A percentile compares a stretch with the other conserved stretches of the same genome.
These are phyloP conservation scores for Chrysanthemum makinoi DNA, from an alignment of 129 eudicot species.

Conservation along the genomic window DNA sequence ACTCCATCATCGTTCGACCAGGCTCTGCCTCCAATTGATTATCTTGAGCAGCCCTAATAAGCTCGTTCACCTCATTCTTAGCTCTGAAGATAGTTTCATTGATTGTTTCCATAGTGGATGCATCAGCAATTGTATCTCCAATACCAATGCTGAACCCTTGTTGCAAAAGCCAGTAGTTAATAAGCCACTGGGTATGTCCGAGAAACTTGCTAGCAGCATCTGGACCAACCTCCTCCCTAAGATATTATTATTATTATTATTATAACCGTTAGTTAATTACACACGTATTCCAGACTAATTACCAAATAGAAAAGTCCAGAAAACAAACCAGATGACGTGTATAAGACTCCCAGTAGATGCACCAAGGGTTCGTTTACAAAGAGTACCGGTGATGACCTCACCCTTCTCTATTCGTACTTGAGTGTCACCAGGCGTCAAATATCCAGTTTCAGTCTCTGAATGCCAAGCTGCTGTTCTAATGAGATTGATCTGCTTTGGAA, in stretches of 20 bases:
- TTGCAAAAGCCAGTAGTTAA: conserved; percentile 96
- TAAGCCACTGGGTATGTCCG: conserved; percentile 99
- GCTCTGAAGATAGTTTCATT: conserved; percentile 89
- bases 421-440: conserved; percentile 89
- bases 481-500: conserved; percentile 92
- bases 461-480: conserved; percentile 89
- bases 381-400: too few species aligned
- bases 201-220: conserved; percentile 96
- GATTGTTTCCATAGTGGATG: conserved; percentile 85
- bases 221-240: conserved; percentile 97
- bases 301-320: too few species aligned
- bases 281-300: too few species aligned
- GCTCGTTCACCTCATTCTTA: conserved; percentile 84
- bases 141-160: conserved; percentile 92
- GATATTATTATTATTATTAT: too few species aligned
- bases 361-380: too few species aligned
- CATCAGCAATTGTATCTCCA: conserved; percentile 99
- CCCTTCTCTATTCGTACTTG: conserved; percentile 34
- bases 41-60: conserved; percentile 74
- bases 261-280: too few species aligned
- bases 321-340: too few species aligned
- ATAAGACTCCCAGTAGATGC: too few species aligned
- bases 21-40: conserved; percentile 93
- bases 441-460: conserved; percentile 66
- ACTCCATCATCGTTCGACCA: conserved; percentile 97